phyloP scores from a whole-genome alignment of 257 asterid genomes.

The Verbascum thapsus region DNA sequence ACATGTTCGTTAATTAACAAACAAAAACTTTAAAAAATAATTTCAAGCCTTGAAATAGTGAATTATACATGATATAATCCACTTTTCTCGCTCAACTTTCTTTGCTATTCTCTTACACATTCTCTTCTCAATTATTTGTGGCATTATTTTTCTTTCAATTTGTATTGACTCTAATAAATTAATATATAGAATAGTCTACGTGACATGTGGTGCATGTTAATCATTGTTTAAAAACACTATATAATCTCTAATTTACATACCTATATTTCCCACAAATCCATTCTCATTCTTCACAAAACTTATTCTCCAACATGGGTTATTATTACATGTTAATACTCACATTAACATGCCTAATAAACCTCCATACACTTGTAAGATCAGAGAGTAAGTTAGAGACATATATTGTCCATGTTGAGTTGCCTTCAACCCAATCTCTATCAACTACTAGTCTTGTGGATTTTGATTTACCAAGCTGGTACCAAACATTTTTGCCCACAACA shows the following conservation, averaged over 20 bases:
- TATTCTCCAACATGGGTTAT: constrained; percentile 27
- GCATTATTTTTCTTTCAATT: too few relatives aligned
- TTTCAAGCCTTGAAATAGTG: too few relatives aligned
- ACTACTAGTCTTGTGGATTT: constrained; percentile 12
- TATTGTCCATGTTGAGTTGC: constrained; percentile 40
- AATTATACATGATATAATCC: too few relatives aligned
- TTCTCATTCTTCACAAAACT: too few relatives aligned
- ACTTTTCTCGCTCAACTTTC: too few relatives aligned
- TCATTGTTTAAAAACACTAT: not conserved
- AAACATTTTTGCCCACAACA: constrained; percentile 40
- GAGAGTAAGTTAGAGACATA: constrained; percentile 30
- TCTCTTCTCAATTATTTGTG: too few relatives aligned
- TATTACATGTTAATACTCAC: constrained; percentile 23
- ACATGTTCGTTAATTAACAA: too few relatives aligned
- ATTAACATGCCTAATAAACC: constrained; percentile 9
- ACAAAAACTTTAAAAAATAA: too few relatives aligned
- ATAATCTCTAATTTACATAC: too few relatives aligned
- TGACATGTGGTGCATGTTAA: not conserved
- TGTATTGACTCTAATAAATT: too few relatives aligned
- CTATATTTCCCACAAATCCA: too few relatives aligned
- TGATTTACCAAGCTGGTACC: constrained; percentile 39
- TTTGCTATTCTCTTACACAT: too few relatives aligned
- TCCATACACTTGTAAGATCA: constrained; percentile 14
- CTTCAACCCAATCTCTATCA: constrained; percentile 2
- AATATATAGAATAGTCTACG: not conserved